Base-by-base conservation (phyloP, 2,329 filamentous ascomycete genomes). In the Colletotrichum higginsianum region DNA sequence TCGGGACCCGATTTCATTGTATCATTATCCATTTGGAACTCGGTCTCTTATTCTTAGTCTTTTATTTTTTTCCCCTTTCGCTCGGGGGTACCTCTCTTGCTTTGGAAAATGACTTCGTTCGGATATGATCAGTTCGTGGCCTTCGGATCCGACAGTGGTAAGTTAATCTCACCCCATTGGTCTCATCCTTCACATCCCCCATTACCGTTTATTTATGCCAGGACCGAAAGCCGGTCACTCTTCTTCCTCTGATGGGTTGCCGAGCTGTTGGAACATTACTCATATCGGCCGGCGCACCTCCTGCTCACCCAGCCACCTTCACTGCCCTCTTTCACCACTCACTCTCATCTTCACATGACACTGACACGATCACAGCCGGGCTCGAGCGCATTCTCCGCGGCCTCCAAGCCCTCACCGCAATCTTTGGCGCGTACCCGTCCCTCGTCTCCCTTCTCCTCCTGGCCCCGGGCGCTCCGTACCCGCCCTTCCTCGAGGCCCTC, bases 351-450 rank as follows among this genome's bases (percentile, higher is more conserved):
- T 38, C 9, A 38, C 53, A 11, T 46, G 15, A 6, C 57, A 44
- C 71, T 67, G 21, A 71, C 35, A 40, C 38, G 15, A 42, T 44
- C 30, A n/a, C 75, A 90, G 90, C 85, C 76, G 90, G 89, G 5
- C 83, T 92, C 1, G 90, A 92, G 79, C 88, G 90, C 70, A 83
- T 86, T 64, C 83, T 92, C 74, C 88, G 90, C 56, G 82, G 90
- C 66, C 75, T 91, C 55, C 89, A 92, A 79, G 80, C 88, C 55
- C 62, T 85, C 40, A 79, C 85, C 71, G 83, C 86, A 66, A 83
- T 91, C 67, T 75, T 88, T 15, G 79, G 84, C 21, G 83, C 82
- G 15, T 86, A 84, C 70, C 80, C 86, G 6, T 56, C 82, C 21
- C 79, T 86, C 26, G 77, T 85, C 40, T 75, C 81, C 38, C 71